Evolutionary conservation across 768 basidiomycete species (phyloP).

Genomic region (Termitomyces sp.): DNA sequence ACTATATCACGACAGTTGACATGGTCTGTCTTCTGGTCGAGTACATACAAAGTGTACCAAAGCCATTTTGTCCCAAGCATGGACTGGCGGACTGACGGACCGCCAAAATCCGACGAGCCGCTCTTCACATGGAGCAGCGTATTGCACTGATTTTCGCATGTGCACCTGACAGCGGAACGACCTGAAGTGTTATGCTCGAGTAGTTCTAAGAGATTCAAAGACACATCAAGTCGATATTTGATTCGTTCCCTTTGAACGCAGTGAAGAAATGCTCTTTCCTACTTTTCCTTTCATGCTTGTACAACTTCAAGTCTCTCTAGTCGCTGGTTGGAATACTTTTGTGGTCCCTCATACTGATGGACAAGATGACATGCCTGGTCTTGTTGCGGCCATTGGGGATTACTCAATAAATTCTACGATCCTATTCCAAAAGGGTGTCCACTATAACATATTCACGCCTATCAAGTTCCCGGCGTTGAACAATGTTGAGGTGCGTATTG

Average conservation of each 20-base stretch:
- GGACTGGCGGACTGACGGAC: background rate
- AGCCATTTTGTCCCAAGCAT: background rate
- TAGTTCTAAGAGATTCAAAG: background rate
- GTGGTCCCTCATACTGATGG: conserved; percentile 42
- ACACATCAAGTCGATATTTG: background rate
- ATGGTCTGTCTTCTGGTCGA: background rate
- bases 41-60: background rate
- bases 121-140: background rate
- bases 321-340: conserved; percentile 41
- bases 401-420: conserved; percentile 43
- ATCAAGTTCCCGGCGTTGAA: conserved; percentile 48
- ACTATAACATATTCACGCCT: conserved; percentile 58
- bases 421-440: conserved; percentile 48
- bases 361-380: conserved; percentile 45
- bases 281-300: conserved; percentile 16
- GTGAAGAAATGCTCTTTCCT: conserved; percentile 5
- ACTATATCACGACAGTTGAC: background rate
- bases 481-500: conserved; percentile 51
- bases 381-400: conserved; percentile 37
- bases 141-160: background rate
- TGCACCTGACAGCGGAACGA: background rate
- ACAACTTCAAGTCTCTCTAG: conserved; percentile 17
- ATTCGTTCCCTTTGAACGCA: background rate
- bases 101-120: background rate
- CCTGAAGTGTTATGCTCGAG: background rate